Evolutionary conservation across 2,329 filamentous ascomycete genomes (phyloP).

Genomic region (Amauroascus verrucosus): DNA sequence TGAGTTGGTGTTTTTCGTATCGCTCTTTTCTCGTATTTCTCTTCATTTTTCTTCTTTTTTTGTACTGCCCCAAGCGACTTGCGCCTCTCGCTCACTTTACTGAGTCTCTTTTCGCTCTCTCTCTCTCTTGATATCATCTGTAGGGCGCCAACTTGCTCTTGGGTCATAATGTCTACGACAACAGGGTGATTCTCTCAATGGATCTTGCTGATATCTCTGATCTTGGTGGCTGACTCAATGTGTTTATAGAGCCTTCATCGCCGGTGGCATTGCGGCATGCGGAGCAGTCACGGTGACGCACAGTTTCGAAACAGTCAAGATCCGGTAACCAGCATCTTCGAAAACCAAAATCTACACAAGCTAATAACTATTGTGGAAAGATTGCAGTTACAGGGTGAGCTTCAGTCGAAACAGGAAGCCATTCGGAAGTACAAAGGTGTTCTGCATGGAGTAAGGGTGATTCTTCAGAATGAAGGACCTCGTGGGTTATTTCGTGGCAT

Average conservation of each 20-base stretch:
- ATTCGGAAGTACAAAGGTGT: slow-evolving; percentile 84
- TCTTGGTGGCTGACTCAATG: not conserved
- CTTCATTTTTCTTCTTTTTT: not conserved
- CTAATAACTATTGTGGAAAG: slow-evolving; percentile 36
- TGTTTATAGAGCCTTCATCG: slow-evolving; percentile 65
- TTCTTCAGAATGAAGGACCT: slow-evolving; percentile 80
- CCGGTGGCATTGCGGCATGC: slow-evolving; percentile 91
- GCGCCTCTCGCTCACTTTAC: not conserved
- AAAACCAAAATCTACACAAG: not conserved
- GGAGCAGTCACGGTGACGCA: slow-evolving; percentile 96
- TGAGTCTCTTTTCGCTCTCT: slow-evolving; percentile 1
- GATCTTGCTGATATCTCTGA: not conserved
- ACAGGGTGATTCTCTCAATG: slow-evolving; percentile 32
- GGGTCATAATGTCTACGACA: slow-evolving; percentile 39
- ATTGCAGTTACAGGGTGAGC: slow-evolving; percentile 91
- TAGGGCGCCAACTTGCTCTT: not conserved
- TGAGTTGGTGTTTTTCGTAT: not conserved
- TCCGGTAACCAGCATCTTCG: slow-evolving; percentile 53
- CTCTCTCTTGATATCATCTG: not conserved
- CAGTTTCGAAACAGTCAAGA: slow-evolving; percentile 98
- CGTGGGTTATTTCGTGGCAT: slow-evolving; percentile 79
- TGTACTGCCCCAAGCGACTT: not conserved
- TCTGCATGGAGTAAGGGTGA: slow-evolving; percentile 80
- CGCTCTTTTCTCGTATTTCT: not conserved
- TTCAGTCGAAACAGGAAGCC: slow-evolving; percentile 75